These are phyloP conservation scores for Amanita molliuscula DNA, from an alignment of 768 basidiomycete species.

Conservation along the genomic window DNA sequence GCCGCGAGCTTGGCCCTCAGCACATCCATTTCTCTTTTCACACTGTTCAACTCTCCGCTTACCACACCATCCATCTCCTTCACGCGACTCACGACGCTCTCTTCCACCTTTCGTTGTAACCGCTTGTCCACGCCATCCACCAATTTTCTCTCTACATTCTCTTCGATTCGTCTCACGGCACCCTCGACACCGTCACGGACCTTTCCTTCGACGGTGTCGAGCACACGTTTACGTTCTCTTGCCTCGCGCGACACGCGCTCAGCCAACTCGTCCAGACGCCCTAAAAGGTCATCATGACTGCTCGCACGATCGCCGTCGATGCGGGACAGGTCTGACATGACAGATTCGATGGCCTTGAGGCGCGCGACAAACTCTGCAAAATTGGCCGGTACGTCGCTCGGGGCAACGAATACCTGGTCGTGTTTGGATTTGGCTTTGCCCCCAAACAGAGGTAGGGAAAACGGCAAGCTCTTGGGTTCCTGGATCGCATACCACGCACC, in stretches of 20 bases:
- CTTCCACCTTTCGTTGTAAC: neutral
- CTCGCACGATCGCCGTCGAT: conserved; percentile 48
- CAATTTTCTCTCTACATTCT: conserved; percentile 1
- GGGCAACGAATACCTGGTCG: conserved; percentile 34
- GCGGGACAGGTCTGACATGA: conserved; percentile 46
- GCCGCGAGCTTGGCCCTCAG: conserved; percentile 31
- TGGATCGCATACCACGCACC: conserved; percentile 35
- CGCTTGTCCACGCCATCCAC: conserved; percentile 10
- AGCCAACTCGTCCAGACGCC: conserved; percentile 49
- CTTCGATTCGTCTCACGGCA: conserved; percentile 24
- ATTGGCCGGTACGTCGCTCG: conserved; percentile 52
- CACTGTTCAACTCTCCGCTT: conserved; percentile 31
- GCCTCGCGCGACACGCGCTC: conserved; percentile 29
- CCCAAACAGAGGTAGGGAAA: conserved; percentile 20
- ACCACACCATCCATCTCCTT: conserved; percentile 30
- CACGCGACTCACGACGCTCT: conserved; percentile 14
- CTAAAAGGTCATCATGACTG: conserved; percentile 39
- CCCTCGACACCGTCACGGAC: conserved; percentile 8
- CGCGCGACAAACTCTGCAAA: conserved; percentile 56
- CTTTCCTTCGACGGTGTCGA: conserved; percentile 1
- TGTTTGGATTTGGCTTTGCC: conserved; percentile 8
- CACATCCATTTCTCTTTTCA: conserved; percentile 47
- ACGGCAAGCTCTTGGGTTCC: conserved; percentile 19
- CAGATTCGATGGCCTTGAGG: conserved; percentile 52
- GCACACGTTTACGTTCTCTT: conserved; percentile 6